A percentile compares a stretch with the other conserved stretches of the same genome.
Conservation (phyloP, 2,329 filamentous ascomycete species). For the Colletotrichum echinochloae region DNA sequence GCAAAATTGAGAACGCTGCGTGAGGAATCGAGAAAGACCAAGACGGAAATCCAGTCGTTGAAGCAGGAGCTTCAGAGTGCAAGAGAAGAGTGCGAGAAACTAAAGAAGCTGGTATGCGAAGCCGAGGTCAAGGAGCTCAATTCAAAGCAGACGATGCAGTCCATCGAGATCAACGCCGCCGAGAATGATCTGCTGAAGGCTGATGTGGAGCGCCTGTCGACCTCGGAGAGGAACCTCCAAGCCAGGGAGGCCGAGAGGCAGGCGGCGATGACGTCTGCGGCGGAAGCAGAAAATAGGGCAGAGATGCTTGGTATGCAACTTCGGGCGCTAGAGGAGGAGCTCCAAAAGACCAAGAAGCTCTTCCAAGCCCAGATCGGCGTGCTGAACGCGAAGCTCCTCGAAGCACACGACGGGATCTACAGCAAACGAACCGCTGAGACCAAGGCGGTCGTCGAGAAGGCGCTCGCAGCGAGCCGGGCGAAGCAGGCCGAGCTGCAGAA, state of each 20-base stretch:
- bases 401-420: conserved; percentile 49
- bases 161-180: conserved; percentile 69
- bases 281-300: conserved; percentile 68
- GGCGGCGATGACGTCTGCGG: conserved; percentile 66
- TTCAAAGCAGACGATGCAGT: conserved; percentile 72
- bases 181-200: conserved; percentile 70
- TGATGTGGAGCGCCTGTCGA: conserved; percentile 71
- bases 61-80: conserved; percentile 69
- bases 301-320: conserved; percentile 71
- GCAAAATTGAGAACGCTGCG: conserved; percentile 74
- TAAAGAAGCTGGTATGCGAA: conserved; percentile 74
- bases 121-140: conserved; percentile 76
- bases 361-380: conserved; percentile 62
- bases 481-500: conserved; percentile 67
- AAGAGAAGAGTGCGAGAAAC: conserved; percentile 70
- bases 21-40: conserved; percentile 77
- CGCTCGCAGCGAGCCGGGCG: conserved; percentile 63
- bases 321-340: conserved; percentile 60
- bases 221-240: conserved; percentile 72
- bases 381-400: conserved; percentile 59
- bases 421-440: conserved; percentile 45
- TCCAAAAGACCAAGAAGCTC: conserved; percentile 55
- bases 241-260: conserved; percentile 72
- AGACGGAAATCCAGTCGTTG: conserved; percentile 66
- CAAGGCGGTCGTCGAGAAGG: conserved; percentile 56